Base-by-base conservation (phyloP, 2,329 filamentous ascomycete species). In the Aspergillus caelatus region DNA sequence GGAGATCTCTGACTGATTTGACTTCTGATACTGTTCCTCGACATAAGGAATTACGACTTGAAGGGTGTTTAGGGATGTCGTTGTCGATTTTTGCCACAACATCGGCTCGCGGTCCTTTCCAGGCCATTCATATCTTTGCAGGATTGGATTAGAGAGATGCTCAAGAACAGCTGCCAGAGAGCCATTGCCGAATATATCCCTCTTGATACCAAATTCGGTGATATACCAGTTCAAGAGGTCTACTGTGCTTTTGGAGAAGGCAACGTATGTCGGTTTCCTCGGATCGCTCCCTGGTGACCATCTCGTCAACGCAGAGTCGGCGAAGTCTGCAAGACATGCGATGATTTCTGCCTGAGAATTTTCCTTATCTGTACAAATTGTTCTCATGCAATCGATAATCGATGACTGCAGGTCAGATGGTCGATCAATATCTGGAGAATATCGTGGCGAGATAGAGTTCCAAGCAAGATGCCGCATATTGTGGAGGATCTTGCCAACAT, bases 191-290 rank as follows among this genome's bases (percentile, higher is more conserved):
- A 94, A 93, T 0, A 96, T 86, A 41, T 91, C 87, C n/a, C 81
- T 72, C 28, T 91, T 87, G 58, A 80, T 78, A 1, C 78, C 78
- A 58, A 78, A 71, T 1, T 78, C 76, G 8, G 70, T 63, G 53
- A 80, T 69, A 62, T 80, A 80, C 77, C 78, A 80, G 55, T 71
- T 74, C 26, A 96, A 77, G 53, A 93, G 85, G 2, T 84, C 81
- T 85, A 97, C 95, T 63, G 90, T 88, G 23, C 87, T 87, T 76
- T 95, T 96, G 1, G 94, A 93, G 73, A 98, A 86, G 39, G 95
- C 94, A 61, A 99, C 88, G 73, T 93, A 98, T 0, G 93, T 96
- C 8, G 92, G 91, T 62, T 88, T 88, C 57, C 80, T 77, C 57
- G 70, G 75, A 68, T 75, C 76, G 61, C 67, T 79, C 61, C 65